Conservation (phyloP, 169 alveolate genomes). For the Plasmodium gonderi region DNA sequence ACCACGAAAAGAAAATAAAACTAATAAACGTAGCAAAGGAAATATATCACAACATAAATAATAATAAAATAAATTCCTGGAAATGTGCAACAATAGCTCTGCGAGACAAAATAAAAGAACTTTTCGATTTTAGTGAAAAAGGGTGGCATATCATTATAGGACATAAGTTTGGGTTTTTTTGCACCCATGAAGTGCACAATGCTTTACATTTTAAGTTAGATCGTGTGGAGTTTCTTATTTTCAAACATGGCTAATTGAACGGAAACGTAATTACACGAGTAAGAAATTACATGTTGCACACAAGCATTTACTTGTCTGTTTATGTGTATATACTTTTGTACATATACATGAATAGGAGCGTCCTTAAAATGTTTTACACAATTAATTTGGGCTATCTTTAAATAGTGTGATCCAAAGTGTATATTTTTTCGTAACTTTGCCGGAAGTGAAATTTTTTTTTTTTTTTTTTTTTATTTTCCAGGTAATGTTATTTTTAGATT, state of each 20-base stretch:
- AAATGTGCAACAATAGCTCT: conserved; percentile 69
- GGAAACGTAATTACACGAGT: neutral
- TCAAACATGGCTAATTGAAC: conserved; percentile 58
- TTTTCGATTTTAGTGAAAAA: conserved; percentile 65
- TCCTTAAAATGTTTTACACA: neutral
- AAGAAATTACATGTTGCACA: neutral
- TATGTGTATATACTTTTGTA: neutral
- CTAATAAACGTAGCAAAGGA: conserved; percentile 61
- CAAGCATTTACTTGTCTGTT: neutral
- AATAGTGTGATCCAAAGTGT: too few relatives aligned
- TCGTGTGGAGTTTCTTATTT: conserved; percentile 58
- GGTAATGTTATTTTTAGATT: neutral
- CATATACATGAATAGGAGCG: neutral
- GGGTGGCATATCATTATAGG: conserved; percentile 75
- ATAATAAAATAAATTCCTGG: conserved; percentile 74
- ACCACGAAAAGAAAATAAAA: conserved; percentile 52
- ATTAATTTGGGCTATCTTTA: too few relatives aligned
- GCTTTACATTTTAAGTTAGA: conserved; percentile 74
- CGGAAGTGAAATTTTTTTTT: neutral
- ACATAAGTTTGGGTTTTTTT: conserved; percentile 63
- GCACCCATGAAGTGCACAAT: conserved; percentile 70
- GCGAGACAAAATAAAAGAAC: conserved; percentile 66
- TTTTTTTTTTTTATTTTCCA: neutral
- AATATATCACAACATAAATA: conserved; percentile 55
- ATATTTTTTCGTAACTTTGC: too few relatives aligned